Base-by-base conservation (phyloP, 2,329 filamentous ascomycete species). In the Xylariaceae sp. region DNA sequence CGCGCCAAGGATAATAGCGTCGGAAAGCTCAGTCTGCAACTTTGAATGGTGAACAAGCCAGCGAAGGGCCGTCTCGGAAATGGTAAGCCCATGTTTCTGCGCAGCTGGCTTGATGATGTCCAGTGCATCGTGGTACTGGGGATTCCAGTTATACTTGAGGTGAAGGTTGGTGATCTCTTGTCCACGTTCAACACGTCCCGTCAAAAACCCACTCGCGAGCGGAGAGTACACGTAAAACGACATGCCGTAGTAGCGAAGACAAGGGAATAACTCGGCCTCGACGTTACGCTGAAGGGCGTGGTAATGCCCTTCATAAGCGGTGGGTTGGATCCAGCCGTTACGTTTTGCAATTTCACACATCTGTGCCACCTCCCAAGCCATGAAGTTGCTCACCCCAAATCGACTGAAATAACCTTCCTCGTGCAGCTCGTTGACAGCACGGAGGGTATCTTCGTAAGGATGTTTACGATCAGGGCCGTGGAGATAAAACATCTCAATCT, bases 231-330 rank as follows among this genome's bases (percentile, higher is more conserved):
- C 73, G 54, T 73, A 74, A 49, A 77, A 78, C 0, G 69, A 61
- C 1, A 79, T 75, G 6, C 64, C 66, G 33, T 74, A 59, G 47
- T 71, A 66, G 5, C 75, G 67, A 11, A 78, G 59, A 0, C 72
- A 49, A 0, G 75, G 72, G 19, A 78, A 70, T 5, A 79, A 61
- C 17, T 71, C 66, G 19, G 66, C 65, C 50, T 80, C 77, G 10
- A 64, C 67, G 3, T 67, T 62, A 42, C 77, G 68, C 3, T 69
- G 68, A 9, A 80, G 60, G 10, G 71, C 64, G 50, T 78, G 77
- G 60, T 80, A 79, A 11, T 73, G 66, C 1, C 77, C 75, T 57
- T 80, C 72, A 54, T 77, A 79, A 2, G 76, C 72, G 2, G 63
- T 67, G 0, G 77, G 77, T 47, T 68, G 68, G 14, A 75, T 66